Evolutionary conservation across 2,329 filamentous ascomycete genomes (phyloP), one percentile per base, ranked within the genome.

Genomic region (Colletotrichum sp.): DNA sequence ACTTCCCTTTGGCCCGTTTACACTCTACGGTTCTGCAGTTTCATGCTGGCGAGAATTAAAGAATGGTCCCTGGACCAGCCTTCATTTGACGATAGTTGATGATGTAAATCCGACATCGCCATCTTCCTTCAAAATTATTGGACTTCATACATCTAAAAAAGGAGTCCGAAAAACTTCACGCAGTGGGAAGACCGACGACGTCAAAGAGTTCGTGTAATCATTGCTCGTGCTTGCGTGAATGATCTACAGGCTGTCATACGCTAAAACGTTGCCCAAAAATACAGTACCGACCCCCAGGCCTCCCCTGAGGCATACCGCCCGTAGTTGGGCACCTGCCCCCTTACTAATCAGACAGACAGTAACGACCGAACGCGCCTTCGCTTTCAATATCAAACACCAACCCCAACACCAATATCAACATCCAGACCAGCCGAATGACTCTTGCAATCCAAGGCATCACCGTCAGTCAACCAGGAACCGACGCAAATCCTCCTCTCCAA

Each of bases 401-500:
- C 44, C 0, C 18, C 44, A 49, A 49, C 18, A 21, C n/a, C 44
- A 49, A 49, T n/a, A 21, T 21, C n/a, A 21, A 52, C 44, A 52
- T 21, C n/a, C 44, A 52, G 44, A 13, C 44, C 44, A 13, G 44
- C 44, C 44, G 44, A 21, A 52, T 52, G 13, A 62, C 16, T 62
- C 28, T 30, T n/a, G 24, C 55, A 16, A 28, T 59, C 26, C 21
- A 26, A 26, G 26, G 15, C 24, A 28, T 8, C 59, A n/a, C n/a
- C 8, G 6, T 73, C 64, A 67, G 21, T 70, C 68, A 34, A 39
- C 30, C 12, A 76, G 10, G 6, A 72, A 73, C 2, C 60, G 55
- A 7, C 72, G 52, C 4, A 73, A 52, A 30, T 66, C 34, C 12
- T 68, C 65, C 59, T 77, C 69, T 21, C 55, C 49, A 13, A 63